Conservation (phyloP, 73 alveolate genomes). For the Symbiodinium pilosum region DNA sequence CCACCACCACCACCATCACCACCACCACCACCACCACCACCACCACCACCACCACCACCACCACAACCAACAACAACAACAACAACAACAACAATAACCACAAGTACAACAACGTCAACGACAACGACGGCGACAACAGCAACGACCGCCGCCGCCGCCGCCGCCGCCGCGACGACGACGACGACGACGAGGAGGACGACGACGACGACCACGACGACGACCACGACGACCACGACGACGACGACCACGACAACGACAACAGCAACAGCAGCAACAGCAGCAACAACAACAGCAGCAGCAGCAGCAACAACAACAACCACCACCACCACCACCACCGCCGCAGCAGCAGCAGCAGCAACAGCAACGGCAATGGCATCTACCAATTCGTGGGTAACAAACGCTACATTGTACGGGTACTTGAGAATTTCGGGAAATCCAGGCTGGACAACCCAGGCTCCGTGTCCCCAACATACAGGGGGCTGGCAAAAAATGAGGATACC, state of each 20-base stretch:
- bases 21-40: background rate
- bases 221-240: background rate
- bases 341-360: too few species aligned
- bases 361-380: background rate
- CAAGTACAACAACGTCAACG: slow-evolving; percentile 1
- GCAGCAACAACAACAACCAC: too few species aligned
- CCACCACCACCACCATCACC: background rate
- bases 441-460: too few species aligned
- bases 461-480: too few species aligned
- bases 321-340: too few species aligned
- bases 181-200: background rate
- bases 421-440: too few species aligned
- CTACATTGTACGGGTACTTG: background rate
- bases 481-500: too few species aligned
- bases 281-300: background rate
- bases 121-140: slow-evolving; percentile 9
- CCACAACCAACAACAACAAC: too few species aligned
- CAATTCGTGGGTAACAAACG: background rate
- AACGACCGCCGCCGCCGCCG: background rate
- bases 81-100: too few species aligned
- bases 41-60: background rate
- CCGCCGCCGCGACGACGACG: background rate
- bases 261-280: background rate
- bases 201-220: background rate
- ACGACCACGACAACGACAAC: background rate